Evolutionary conservation across 176 grass and related monocot species (phyloP).

Genomic region (Avena sativa): DNA sequence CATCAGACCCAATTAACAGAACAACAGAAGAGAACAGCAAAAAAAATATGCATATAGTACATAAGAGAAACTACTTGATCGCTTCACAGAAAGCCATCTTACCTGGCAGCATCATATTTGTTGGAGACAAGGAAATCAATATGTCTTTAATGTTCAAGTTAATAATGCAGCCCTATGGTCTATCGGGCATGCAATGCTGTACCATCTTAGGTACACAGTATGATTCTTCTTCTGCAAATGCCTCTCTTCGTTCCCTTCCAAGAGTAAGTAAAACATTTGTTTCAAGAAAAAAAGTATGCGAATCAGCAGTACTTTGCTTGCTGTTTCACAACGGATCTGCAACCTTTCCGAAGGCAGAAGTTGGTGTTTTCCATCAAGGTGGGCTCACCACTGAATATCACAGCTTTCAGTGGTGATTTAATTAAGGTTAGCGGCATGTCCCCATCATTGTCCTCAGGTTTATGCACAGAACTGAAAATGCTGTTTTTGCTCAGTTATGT

Average conservation of each 20-base stretch:
- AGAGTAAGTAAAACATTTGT: neutral
- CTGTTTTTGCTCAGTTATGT: neutral
- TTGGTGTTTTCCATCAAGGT: neutral
- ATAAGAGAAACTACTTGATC: neutral
- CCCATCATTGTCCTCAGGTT: too few species aligned
- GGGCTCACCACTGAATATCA: too few species aligned
- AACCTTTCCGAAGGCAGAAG: conserved; percentile 10
- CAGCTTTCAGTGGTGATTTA: too few species aligned
- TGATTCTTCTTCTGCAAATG: neutral
- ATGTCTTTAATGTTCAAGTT: neutral
- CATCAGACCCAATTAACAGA: neutral
- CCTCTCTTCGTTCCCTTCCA: neutral
- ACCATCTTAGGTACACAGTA: neutral
- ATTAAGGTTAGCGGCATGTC: too few species aligned
- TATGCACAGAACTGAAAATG: neutral
- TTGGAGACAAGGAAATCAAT: neutral
- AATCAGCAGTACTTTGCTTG: neutral
- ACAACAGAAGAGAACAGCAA: neutral
- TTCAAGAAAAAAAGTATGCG: neutral
- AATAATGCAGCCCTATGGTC: neutral
- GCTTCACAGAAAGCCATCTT: neutral
- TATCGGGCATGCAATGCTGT: neutral
- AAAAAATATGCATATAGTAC: neutral
- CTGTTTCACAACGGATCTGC: neutral
- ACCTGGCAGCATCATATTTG: neutral